Evolutionary conservation across 345 rosid genomes (phyloP).

Genomic region (Lenwebbia sp.): DNA sequence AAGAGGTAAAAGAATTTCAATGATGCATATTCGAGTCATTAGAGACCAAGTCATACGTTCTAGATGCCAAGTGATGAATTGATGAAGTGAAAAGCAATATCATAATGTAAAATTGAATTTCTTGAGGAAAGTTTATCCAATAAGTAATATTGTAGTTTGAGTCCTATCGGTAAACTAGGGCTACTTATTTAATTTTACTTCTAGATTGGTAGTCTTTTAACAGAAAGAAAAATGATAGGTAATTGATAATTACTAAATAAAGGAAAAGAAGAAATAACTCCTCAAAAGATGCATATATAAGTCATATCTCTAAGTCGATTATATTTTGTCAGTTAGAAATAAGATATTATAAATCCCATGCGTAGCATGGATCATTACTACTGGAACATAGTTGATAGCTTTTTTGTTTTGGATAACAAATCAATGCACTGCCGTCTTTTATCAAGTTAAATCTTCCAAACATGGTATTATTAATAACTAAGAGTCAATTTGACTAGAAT

Average conservation of each 20-base stretch:
- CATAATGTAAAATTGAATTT: neutral
- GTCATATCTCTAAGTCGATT: neutral
- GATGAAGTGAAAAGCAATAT: neutral
- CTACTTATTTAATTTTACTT: neutral
- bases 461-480: neutral
- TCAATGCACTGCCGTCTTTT: neutral
- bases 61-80: neutral
- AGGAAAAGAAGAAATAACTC: neutral
- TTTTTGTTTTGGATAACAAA: neutral
- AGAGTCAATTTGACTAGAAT: neutral
- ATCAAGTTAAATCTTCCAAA: neutral
- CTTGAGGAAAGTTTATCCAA: neutral
- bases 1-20: conserved; percentile 24
- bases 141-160: neutral
- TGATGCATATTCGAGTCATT: neutral
- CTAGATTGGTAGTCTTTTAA: neutral
- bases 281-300: neutral
- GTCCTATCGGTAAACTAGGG: neutral
- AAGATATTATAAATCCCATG: neutral
- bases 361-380: neutral
- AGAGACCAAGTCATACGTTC: neutral
- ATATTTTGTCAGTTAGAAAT: neutral
- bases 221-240: neutral
- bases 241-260: neutral
- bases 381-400: neutral